Evolutionary conservation across 108 stramenopile species (phyloP).

Genomic region (Skeletonema grethae): DNA sequence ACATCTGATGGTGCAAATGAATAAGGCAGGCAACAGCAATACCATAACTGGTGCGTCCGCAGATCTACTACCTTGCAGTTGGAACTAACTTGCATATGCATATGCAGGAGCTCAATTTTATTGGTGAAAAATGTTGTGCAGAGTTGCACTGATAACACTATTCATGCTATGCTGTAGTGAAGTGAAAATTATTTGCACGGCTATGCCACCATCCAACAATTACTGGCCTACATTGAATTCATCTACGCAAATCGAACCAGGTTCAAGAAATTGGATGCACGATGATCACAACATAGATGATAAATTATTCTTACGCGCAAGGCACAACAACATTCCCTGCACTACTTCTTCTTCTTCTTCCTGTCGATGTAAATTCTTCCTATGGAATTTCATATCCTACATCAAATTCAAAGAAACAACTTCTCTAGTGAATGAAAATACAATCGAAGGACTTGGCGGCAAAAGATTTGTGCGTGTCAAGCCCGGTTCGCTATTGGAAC

Average conservation of each 20-base stretch:
- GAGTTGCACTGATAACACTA: too few relatives aligned
- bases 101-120: too few relatives aligned
- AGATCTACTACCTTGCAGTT: too few relatives aligned
- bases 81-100: too few relatives aligned
- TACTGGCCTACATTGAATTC: background rate
- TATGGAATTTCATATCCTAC: constrained; percentile 21
- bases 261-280: background rate
- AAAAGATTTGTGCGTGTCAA: constrained; percentile 34
- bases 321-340: background rate
- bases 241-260: background rate
- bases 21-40: too few relatives aligned
- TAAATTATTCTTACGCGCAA: background rate
- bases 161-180: background rate
- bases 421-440: constrained; percentile 7
- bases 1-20: too few relatives aligned
- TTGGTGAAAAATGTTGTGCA: too few relatives aligned
- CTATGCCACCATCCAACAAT: background rate
- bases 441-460: constrained; percentile 37
- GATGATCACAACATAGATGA: background rate
- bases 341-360: constrained; percentile 4
- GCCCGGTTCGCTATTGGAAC: constrained; percentile 18
- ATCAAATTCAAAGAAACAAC: constrained; percentile 9
- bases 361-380: constrained; percentile 27
- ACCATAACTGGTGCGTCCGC: too few relatives aligned
- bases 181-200: background rate